Evolutionary conservation across 768 basidiomycete species (phyloP).

Genomic region (Coprinopsis marcescibilis): DNA sequence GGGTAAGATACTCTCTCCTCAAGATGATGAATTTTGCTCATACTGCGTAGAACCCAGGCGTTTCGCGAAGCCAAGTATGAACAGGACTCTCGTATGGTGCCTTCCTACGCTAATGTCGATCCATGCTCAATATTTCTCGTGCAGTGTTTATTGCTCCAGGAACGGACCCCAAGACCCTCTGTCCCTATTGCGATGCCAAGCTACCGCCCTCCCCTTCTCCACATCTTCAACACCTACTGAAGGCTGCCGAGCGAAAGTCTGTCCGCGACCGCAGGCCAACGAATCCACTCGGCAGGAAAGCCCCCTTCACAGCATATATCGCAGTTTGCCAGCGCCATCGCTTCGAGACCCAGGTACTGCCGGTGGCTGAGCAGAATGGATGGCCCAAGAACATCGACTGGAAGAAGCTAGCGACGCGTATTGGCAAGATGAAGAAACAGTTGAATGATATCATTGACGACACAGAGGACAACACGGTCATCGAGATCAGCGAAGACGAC

Average conservation of each 20-base stretch:
- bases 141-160: conserved; percentile 46
- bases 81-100: conserved; percentile 34
- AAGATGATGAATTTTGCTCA: conserved; percentile 3
- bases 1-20: conserved; percentile 1
- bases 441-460: conserved; percentile 52
- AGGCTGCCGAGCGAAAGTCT: conserved; percentile 47
- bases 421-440: conserved; percentile 41
- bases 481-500: not conserved
- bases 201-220: conserved; percentile 62
- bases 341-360: conserved; percentile 69
- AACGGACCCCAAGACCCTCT: conserved; percentile 62
- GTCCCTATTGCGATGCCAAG: conserved; percentile 75
- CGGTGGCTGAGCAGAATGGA: conserved; percentile 61
- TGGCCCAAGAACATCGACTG: conserved; percentile 79
- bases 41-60: not conserved
- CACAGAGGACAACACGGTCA: conserved; percentile 20
- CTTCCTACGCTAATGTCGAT: not conserved
- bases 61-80: conserved; percentile 17
- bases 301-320: conserved; percentile 53
- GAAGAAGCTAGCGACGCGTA: conserved; percentile 43
- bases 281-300: conserved; percentile 60
- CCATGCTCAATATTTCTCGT: not conserved
- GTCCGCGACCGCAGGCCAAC: conserved; percentile 55
- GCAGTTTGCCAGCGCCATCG: conserved; percentile 72
- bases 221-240: conserved; percentile 48